Conservation (phyloP, 495 filamentous ascomycete species). For the Penicillium manginii region DNA sequence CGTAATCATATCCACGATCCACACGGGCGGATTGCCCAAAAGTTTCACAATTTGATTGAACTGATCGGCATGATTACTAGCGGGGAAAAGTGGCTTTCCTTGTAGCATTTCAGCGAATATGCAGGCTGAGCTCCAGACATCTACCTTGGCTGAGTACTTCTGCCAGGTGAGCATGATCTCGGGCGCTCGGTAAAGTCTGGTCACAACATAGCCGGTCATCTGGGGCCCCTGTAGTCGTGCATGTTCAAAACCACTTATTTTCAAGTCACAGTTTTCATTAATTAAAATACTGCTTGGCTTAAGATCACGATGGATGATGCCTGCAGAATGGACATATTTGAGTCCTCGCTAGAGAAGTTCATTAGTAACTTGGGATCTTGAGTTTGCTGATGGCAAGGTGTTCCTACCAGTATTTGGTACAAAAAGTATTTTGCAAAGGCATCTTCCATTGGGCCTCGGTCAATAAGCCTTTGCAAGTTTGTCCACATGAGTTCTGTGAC, state of each 20-base stretch:
- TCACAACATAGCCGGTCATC: constrained; percentile 97
- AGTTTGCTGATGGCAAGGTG: background rate
- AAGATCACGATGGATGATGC: constrained; percentile 88
- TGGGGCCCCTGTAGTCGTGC: constrained; percentile 93
- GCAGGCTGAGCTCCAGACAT: constrained; percentile 95
- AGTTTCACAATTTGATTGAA: constrained; percentile 94
- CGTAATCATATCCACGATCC: constrained; percentile 16
- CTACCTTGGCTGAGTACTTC: constrained; percentile 92
- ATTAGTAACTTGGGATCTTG: background rate
- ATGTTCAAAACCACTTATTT: constrained; percentile 93
- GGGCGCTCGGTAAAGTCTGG: constrained; percentile 89
- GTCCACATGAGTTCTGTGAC: constrained; percentile 93
- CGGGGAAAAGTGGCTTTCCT: constrained; percentile 90
- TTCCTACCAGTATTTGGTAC: constrained; percentile 82
- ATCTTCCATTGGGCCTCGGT: constrained; percentile 84
- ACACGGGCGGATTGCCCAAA: constrained; percentile 80
- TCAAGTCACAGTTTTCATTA: constrained; percentile 95
- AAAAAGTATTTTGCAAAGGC: constrained; percentile 95
- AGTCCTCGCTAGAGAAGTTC: constrained; percentile 70
- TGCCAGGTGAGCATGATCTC: constrained; percentile 99
- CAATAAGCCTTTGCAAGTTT: constrained; percentile 85
- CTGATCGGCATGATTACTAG: constrained; percentile 91
- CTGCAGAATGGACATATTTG: constrained; percentile 94
- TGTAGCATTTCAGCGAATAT: constrained; percentile 97
- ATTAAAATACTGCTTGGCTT: constrained; percentile 93